phyloP scores from a whole-genome alignment of 106 monocot species.

The Xerophyta viscosa region DNA sequence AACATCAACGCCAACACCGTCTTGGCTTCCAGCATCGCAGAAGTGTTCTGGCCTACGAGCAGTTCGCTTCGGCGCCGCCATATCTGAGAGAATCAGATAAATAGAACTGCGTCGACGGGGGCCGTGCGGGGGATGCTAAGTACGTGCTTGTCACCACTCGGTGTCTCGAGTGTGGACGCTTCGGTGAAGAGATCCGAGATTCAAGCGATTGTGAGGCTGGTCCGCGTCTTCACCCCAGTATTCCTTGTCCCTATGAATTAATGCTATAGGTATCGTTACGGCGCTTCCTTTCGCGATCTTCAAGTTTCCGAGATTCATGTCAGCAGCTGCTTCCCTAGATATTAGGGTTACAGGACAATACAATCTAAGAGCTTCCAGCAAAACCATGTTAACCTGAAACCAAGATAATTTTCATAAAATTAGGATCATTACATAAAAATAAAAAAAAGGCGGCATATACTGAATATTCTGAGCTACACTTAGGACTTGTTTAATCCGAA shows the following conservation, averaged over 20 bases:
- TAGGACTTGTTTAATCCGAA: too few species aligned
- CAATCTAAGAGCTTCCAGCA: constrained; percentile 12
- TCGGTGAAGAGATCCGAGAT: constrained; percentile 44
- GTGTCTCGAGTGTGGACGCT: too few species aligned
- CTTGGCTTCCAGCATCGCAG: constrained; percentile 61
- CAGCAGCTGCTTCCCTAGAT: constrained; percentile 12
- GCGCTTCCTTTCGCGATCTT: constrained; percentile 21
- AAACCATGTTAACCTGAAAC: constrained; percentile 63
- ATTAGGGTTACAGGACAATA: constrained; percentile 14
- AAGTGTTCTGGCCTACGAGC: constrained; percentile 51
- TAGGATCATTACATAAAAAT: too few species aligned
- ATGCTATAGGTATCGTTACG: constrained; percentile 19
- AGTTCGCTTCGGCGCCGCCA: constrained; percentile 35
- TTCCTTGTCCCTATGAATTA: constrained; percentile 37
- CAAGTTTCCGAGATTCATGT: constrained; percentile 29
- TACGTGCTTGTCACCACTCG: too few species aligned
- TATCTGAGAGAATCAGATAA: too few species aligned
- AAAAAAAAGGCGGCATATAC: too few species aligned
- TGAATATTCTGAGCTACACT: too few species aligned
- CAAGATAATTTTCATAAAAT: too few species aligned
- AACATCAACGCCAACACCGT: constrained; percentile 48
- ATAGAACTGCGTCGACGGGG: too few species aligned
- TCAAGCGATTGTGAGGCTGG: constrained; percentile 41
- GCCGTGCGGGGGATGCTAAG: constrained; percentile 52
- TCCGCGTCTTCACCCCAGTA: constrained; percentile 41